Conservation (phyloP, 371 early-diverging fungal genomes). For the Mortierella sp. region DNA sequence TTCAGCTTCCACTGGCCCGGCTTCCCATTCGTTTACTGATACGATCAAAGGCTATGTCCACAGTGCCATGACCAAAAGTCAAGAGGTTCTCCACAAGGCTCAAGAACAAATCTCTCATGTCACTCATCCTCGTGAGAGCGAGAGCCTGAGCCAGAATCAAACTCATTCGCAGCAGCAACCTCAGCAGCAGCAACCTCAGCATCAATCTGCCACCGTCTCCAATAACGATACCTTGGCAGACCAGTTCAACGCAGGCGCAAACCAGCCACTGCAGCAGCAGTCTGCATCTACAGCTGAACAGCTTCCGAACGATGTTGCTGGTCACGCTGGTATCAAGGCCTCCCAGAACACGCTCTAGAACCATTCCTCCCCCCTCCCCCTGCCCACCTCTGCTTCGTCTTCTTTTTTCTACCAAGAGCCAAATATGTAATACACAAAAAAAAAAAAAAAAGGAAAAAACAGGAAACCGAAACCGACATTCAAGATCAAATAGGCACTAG, state of each 20-base stretch:
- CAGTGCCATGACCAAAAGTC: slow-evolving; percentile 28
- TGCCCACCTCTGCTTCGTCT: not conserved
- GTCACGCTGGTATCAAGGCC: slow-evolving; percentile 9
- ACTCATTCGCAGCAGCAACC: not conserved
- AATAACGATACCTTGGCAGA: slow-evolving; percentile 17
- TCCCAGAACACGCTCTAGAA: slow-evolving; percentile 12
- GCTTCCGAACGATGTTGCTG: not conserved
- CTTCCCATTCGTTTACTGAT: slow-evolving; percentile 21
- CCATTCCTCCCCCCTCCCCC: not conserved
- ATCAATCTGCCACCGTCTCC: not conserved
- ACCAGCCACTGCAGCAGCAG: not conserved
- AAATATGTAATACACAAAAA: too few species aligned
- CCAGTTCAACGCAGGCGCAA: slow-evolving; percentile 22
- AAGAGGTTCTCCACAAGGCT: slow-evolving; percentile 21
- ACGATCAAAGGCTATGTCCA: slow-evolving; percentile 29
- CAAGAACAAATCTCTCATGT: slow-evolving; percentile 26
- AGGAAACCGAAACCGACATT: too few species aligned
- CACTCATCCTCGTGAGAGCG: not conserved
- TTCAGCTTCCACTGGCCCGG: not conserved
- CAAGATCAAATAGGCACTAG: too few species aligned
- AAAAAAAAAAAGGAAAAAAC: too few species aligned
- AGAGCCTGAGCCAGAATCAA: not conserved
- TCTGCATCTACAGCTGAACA: not conserved
- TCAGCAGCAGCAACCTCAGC: not conserved
- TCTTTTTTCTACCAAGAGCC: not conserved